A percentile compares a stretch with the other conserved stretches of the same genome.
These are phyloP conservation scores for Suillus fuscotomentosus DNA, from an alignment of 768 basidiomycete species.

Conservation along the genomic window DNA sequence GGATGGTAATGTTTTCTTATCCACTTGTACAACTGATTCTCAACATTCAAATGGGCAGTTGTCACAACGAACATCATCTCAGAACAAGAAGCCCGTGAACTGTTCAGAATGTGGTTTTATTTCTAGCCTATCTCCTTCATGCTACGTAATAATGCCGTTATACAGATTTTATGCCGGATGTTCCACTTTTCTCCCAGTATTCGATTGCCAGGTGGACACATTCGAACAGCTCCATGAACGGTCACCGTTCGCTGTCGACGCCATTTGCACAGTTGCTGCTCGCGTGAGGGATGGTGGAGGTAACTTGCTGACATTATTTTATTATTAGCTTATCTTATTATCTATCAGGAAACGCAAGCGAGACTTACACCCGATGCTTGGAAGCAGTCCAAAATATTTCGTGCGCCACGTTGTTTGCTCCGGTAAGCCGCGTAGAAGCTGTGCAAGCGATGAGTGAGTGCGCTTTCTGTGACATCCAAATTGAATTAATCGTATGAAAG, in stretches of 20 bases:
- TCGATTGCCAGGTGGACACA: constrained; percentile 80
- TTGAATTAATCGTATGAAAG: constrained; percentile 35
- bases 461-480: background rate
- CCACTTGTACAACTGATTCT: constrained; percentile 2
- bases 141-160: constrained; percentile 14
- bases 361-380: constrained; percentile 67
- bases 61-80: constrained; percentile 81
- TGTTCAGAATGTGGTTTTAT: constrained; percentile 71
- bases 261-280: constrained; percentile 92
- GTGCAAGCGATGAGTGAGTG: constrained; percentile 89
- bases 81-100: constrained; percentile 79
- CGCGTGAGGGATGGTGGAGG: constrained; percentile 90
- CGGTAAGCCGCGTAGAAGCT: constrained; percentile 81
- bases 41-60: constrained; percentile 41
- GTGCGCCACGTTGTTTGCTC: constrained; percentile 82
- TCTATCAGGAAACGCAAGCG: constrained; percentile 64
- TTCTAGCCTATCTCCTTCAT: background rate
- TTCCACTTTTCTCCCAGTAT: constrained; percentile 86
- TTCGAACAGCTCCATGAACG: constrained; percentile 84
- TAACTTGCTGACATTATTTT: constrained; percentile 23
- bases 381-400: constrained; percentile 88
- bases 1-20: constrained; percentile 53
- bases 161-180: constrained; percentile 89
- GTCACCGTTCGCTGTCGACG: constrained; percentile 90
- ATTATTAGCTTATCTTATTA: constrained; percentile 10